Evolutionary conservation across 345 rosid genomes (phyloP), one percentile per base, ranked within the genome.

Genomic region (Populus davidiana): DNA sequence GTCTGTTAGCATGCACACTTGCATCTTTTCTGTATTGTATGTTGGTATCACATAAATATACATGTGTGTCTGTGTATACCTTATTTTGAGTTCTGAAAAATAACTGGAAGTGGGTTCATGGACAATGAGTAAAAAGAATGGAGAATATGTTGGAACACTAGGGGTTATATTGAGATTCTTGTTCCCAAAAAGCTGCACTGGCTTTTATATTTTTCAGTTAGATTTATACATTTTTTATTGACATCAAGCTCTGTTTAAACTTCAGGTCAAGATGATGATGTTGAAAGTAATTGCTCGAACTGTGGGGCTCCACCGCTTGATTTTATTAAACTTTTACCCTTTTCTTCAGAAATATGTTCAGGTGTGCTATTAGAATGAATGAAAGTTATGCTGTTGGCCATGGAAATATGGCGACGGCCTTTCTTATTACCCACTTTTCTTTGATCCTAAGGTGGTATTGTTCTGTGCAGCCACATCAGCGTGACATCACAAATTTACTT

Each of bases 181-280:
- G 8, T 44, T 3, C 16, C 41, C 6, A 11, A 38, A 14, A 41
- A 43, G 25, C 64, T 74, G 56, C 17, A 29, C 10, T 14, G 36
- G 44, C 49, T 20, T 10, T 11, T 5, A 69, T 23, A 69, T 43
- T 69, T 39, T 69, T 43, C 50, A 41, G 21, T 36, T 39, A 69
- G 44, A 29, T 4, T 13, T 47, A 33, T 16, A 50, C 23, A 41
- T 41, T 41, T 21, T 36, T 54, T 67, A 49, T 75, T 14, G 12
- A 11, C 56, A 1, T 62, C 44, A 41, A 41, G 25, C 29, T 49
- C 16, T 8, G 50, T 77, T 73, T 72, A 67, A 79, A 75, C 54
- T 82, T 82, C 90, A 96, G 99, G 90, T 91, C 72, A 93, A 88
- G 87, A 87, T 93, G 97, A 92, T 96, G 97, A 83, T 96, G 88